Conservation (phyloP, 2,329 filamentous ascomycete species). For the Cercospora sp. region DNA sequence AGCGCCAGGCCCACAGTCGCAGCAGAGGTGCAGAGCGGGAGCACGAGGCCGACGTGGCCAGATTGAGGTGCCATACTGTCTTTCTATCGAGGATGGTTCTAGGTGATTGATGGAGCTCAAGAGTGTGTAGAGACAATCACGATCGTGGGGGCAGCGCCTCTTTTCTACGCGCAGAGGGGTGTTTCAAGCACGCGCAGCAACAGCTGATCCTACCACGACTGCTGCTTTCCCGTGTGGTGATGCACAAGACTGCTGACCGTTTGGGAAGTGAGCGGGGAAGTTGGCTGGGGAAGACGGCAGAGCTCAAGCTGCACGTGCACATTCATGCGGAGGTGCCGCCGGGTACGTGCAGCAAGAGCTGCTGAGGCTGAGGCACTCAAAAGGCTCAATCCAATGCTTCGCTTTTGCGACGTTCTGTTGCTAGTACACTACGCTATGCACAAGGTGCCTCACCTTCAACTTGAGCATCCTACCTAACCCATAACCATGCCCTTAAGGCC, state of each 20-base stretch:
- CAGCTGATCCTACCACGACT: background rate
- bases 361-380: background rate
- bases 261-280: slow-evolving; percentile 14
- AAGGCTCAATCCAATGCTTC: slow-evolving; percentile 1
- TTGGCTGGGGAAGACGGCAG: slow-evolving; percentile 7
- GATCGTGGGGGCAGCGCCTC: background rate
- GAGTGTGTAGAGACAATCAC: background rate
- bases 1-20: slow-evolving; percentile 36
- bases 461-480: slow-evolving; percentile 37
- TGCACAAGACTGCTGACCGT: slow-evolving; percentile 21
- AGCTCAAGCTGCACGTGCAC: slow-evolving; percentile 8
- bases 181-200: slow-evolving; percentile 1
- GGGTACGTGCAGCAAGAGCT: background rate
- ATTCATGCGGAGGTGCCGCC: background rate
- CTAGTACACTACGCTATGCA: slow-evolving; percentile 23
- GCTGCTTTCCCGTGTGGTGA: slow-evolving; percentile 10
- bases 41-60: slow-evolving; percentile 34
- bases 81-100: background rate
- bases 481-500: slow-evolving; percentile 69
- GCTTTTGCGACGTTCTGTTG: slow-evolving; percentile 9
- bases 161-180: slow-evolving; percentile 1
- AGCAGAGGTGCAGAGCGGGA: slow-evolving; percentile 35
- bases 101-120: background rate
- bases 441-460: slow-evolving; percentile 28
- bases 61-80: slow-evolving; percentile 30